phyloP scores from a whole-genome alignment of 2,329 filamentous ascomycete species.

The Colletotrichum gigasporum region DNA sequence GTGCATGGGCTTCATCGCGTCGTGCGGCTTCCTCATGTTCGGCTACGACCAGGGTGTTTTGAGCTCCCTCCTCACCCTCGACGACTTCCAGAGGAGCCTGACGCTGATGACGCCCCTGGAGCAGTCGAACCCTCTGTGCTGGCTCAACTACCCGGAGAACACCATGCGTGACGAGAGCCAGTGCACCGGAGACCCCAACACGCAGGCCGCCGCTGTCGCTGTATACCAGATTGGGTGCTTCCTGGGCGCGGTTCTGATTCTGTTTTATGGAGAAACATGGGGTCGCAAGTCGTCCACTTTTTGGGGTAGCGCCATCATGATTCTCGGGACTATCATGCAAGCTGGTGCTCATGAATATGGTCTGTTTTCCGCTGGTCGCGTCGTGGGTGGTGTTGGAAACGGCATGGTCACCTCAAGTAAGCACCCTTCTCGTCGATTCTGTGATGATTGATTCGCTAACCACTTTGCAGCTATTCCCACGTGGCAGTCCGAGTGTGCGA shows the following conservation, averaged over 20 bases:
- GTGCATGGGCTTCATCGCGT: constrained; percentile 40
- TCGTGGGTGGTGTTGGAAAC: constrained; percentile 40
- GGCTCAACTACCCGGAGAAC: constrained; percentile 33
- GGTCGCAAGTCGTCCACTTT: constrained; percentile 43
- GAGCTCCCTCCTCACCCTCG: constrained; percentile 39
- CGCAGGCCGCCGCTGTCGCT: constrained; percentile 40
- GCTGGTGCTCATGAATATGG: constrained; percentile 37
- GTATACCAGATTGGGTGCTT: constrained; percentile 42
- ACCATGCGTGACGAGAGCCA: constrained; percentile 32
- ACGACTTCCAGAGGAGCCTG: constrained; percentile 38
- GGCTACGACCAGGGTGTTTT: constrained; percentile 41
- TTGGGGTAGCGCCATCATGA: constrained; percentile 43
- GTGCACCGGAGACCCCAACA: constrained; percentile 39
- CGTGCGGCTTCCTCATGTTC: constrained; percentile 41
- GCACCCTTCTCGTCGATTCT: neutral
- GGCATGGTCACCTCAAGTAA: constrained; percentile 40
- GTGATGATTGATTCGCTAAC: neutral
- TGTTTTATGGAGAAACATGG: constrained; percentile 42
- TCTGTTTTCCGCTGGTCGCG: constrained; percentile 36
- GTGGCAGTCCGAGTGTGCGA: constrained; percentile 41
- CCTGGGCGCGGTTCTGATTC: constrained; percentile 39
- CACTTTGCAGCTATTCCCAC: constrained; percentile 36
- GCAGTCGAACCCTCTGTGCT: constrained; percentile 37
- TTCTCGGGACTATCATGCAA: constrained; percentile 40
- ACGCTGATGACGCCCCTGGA: constrained; percentile 39